A percentile compares a stretch with the other conserved stretches of the same genome.
Evolutionary conservation across 2,329 filamentous ascomycete genomes (phyloP).

Genomic region (Talaromyces sp.): DNA sequence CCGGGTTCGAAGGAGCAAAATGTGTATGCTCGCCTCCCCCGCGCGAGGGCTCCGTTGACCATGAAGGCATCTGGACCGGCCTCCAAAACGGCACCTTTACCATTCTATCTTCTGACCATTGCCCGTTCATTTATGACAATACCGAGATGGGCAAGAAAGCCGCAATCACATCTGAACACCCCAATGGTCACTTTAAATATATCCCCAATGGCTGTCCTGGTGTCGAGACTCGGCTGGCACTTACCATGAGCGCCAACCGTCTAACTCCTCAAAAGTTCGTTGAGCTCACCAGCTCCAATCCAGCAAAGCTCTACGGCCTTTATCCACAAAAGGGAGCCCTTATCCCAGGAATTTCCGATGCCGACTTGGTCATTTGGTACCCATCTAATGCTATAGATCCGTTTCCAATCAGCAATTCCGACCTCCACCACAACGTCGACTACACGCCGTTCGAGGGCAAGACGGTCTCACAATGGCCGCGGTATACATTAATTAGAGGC

Average conservation of each 20-base stretch:
- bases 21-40: slow-evolving; percentile 52
- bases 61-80: slow-evolving; percentile 49
- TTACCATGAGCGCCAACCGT: slow-evolving; percentile 30
- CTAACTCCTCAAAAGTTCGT: slow-evolving; percentile 40
- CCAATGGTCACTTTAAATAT: slow-evolving; percentile 48
- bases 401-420: slow-evolving; percentile 29
- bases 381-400: slow-evolving; percentile 16
- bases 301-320: slow-evolving; percentile 43
- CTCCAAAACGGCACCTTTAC: slow-evolving; percentile 53
- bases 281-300: slow-evolving; percentile 40
- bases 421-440: slow-evolving; percentile 32
- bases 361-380: slow-evolving; percentile 43
- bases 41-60: slow-evolving; percentile 41
- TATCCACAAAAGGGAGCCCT: slow-evolving; percentile 37
- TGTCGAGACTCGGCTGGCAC: slow-evolving; percentile 52
- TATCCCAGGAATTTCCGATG: slow-evolving; percentile 37
- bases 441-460: slow-evolving; percentile 34
- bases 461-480: slow-evolving; percentile 29
- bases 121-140: slow-evolving; percentile 46
- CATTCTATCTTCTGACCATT: slow-evolving; percentile 48
- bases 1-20: slow-evolving; percentile 46
- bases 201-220: slow-evolving; percentile 58
- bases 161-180: slow-evolving; percentile 42
- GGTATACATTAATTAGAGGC: slow-evolving; percentile 30
- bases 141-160: slow-evolving; percentile 46